phyloP scores from a whole-genome alignment of 345 rosid genomes.

The Geranium rotundifolium region DNA sequence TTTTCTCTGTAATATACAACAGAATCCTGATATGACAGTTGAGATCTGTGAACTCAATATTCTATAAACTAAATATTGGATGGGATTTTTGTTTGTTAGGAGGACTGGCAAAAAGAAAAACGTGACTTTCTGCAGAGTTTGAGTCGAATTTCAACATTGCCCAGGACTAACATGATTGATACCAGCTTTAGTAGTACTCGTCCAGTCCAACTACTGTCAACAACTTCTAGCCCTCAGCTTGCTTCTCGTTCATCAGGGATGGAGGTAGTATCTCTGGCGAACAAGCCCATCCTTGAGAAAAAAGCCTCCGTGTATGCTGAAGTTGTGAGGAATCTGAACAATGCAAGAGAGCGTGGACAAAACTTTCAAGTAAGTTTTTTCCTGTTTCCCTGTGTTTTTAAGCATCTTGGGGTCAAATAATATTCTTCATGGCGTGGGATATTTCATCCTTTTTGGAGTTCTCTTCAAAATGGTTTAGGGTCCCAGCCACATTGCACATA shows the following conservation, averaged over 20 bases:
- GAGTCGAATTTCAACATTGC: conserved; percentile 77
- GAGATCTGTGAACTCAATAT: not conserved
- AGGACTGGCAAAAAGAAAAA: conserved; percentile 89
- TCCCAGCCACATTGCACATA: no score
- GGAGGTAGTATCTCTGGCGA: conserved; percentile 54
- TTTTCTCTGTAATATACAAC: no score
- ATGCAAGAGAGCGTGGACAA: conserved; percentile 67
- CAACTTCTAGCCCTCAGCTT: conserved; percentile 50
- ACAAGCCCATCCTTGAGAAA: conserved; percentile 58
- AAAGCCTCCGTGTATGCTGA: conserved; percentile 77
- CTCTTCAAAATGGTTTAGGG: no score
- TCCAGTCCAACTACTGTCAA: conserved; percentile 43
- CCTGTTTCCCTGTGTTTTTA: not conserved
- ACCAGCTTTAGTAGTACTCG: conserved; percentile 27
- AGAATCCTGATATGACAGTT: no score
- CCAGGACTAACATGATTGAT: conserved; percentile 49
- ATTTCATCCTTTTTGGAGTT: no score
- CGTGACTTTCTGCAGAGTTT: conserved; percentile 92
- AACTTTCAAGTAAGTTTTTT: conserved; percentile 51
- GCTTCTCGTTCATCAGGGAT: conserved; percentile 41
- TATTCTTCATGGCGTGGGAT: no score
- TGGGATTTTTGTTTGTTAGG: conserved; percentile 35
- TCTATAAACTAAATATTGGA: conserved; percentile 1
- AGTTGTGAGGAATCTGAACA: conserved; percentile 69
- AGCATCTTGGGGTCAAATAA: no score